Conservation (phyloP, 371 early-diverging fungal genomes). For the Phascolomyces articulosus region DNA sequence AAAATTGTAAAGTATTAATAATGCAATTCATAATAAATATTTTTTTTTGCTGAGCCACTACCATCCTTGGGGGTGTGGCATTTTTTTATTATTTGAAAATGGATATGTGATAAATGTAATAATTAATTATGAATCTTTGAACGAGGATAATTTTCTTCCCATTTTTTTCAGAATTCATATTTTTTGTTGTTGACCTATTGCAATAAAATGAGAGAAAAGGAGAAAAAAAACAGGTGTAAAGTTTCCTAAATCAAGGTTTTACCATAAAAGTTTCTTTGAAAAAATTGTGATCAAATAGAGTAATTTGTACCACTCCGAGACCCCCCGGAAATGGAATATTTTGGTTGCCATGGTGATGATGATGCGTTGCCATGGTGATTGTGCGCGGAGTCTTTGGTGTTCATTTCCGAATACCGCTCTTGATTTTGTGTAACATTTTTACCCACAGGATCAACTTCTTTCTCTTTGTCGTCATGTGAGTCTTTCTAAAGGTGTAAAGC, state of each 20-base stretch:
- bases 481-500: neutral
- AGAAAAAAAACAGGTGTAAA: neutral
- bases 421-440: neutral
- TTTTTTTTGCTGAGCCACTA: neutral
- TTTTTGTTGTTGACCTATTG: too few relatives aligned
- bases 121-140: too few relatives aligned
- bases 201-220: too few relatives aligned
- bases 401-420: constrained; percentile 8
- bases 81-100: too few relatives aligned
- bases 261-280: neutral
- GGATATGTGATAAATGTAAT: too few relatives aligned
- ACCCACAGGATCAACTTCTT: constrained; percentile 5
- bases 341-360: too few relatives aligned
- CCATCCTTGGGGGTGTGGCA: neutral
- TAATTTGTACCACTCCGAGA: neutral
- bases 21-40: neutral
- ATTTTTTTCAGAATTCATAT: too few relatives aligned
- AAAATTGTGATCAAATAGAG: neutral
- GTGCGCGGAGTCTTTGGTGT: constrained; percentile 8
- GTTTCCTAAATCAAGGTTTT: neutral
- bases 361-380: too few relatives aligned
- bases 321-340: neutral
- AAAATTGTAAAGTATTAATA: neutral
- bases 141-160: too few relatives aligned
- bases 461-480: constrained; percentile 2